Evolutionary conservation across 345 rosid genomes (phyloP).

Genomic region (Eucalyptus urophylla): DNA sequence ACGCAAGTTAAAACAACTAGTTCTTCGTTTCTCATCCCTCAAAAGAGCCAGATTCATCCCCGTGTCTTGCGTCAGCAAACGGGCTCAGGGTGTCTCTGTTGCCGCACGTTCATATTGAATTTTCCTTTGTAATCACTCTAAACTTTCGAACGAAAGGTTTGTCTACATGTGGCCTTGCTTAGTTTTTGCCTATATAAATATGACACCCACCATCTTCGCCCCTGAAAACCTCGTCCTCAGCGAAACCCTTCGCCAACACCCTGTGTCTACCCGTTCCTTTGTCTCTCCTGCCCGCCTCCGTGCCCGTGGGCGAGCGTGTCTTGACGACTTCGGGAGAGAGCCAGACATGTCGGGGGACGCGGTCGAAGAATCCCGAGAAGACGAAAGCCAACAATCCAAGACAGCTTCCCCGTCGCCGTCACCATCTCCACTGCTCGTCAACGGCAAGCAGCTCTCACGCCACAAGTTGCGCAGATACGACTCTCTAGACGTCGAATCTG

Average conservation of each 20-base stretch:
- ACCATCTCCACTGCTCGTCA: not conserved
- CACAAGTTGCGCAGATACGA: slow-evolving; percentile 14
- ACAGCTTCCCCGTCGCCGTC: not conserved
- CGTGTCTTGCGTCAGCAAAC: not conserved
- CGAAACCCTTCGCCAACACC: not conserved
- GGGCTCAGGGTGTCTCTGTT: not conserved
- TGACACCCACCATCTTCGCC: not conserved
- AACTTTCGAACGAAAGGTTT: not conserved
- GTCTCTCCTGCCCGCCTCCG: not conserved
- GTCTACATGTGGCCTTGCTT: not conserved
- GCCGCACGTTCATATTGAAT: not conserved
- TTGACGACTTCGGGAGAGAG: not conserved
- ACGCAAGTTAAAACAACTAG: not conserved
- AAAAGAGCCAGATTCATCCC: not conserved
- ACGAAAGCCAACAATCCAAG: not conserved
- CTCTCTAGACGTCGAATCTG: slow-evolving; percentile 35
- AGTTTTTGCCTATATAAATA: not conserved
- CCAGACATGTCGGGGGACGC: not conserved
- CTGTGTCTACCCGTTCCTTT: not conserved
- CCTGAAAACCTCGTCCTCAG: not conserved
- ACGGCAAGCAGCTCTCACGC: not conserved
- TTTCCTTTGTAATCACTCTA: not conserved
- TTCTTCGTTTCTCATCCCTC: not conserved
- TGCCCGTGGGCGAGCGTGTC: not conserved
- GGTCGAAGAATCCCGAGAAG: not conserved